A percentile compares a stretch with the other conserved stretches of the same genome.
Evolutionary conservation across 2,329 filamentous ascomycete species (phyloP).

Genomic region (Dactylonectria macrodidyma): DNA sequence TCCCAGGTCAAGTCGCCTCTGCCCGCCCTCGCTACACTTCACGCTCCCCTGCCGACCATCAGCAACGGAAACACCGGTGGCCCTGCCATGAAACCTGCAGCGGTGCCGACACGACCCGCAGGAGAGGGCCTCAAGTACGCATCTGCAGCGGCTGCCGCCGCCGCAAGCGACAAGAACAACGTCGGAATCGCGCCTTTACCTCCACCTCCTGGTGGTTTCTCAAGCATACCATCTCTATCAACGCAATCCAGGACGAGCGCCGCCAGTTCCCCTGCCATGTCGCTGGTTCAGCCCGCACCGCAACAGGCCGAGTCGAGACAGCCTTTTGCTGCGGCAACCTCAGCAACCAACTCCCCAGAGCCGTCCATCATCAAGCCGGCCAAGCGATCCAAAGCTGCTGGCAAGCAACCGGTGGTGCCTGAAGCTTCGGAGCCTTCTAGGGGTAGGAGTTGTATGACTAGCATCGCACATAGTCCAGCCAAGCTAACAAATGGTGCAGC

Average conservation of each 20-base stretch:
- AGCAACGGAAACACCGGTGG: slow-evolving; percentile 70
- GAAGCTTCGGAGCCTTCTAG: slow-evolving; percentile 62
- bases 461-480: not conserved
- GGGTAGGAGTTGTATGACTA: slow-evolving; percentile 53
- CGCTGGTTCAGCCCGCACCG: slow-evolving; percentile 62
- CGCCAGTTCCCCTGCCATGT: slow-evolving; percentile 67
- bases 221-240: slow-evolving; percentile 64
- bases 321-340: slow-evolving; percentile 42
- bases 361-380: slow-evolving; percentile 50
- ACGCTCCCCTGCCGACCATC: slow-evolving; percentile 77
- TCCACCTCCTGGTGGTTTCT: slow-evolving; percentile 80
- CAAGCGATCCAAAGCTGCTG: slow-evolving; percentile 60
- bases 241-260: slow-evolving; percentile 69
- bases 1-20: slow-evolving; percentile 94
- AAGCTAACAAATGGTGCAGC: slow-evolving; percentile 46
- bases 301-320: slow-evolving; percentile 55
- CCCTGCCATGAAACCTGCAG: slow-evolving; percentile 91
- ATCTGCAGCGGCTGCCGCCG: slow-evolving; percentile 93
- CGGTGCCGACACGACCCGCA: slow-evolving; percentile 85
- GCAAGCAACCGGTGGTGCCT: slow-evolving; percentile 59
- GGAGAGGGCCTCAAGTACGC: slow-evolving; percentile 97
- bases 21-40: slow-evolving; percentile 91
- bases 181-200: slow-evolving; percentile 95
- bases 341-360: slow-evolving; percentile 46
- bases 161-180: slow-evolving; percentile 87